These are phyloP conservation scores for Sporothrix protearum DNA, from an alignment of 2,329 filamentous ascomycete species.

Conservation along the genomic window DNA sequence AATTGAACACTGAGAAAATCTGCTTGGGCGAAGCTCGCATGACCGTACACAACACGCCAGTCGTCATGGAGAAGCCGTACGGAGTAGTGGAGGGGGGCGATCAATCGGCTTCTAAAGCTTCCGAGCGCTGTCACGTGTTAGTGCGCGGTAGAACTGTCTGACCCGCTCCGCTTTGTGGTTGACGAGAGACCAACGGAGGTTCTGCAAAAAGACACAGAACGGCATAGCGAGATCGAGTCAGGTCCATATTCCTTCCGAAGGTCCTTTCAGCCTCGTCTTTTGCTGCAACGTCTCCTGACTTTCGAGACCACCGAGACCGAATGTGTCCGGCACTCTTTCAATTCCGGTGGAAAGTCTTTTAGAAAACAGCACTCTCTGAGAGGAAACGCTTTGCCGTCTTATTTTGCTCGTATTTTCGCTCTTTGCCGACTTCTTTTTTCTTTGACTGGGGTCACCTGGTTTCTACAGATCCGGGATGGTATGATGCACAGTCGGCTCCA, in stretches of 20 bases:
- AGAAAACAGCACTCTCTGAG: not conserved
- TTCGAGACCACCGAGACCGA: slow-evolving; percentile 2
- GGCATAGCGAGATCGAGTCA: not conserved
- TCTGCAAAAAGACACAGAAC: not conserved
- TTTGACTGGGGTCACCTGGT: not conserved
- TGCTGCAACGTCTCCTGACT: not conserved
- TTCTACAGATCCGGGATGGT: not conserved
- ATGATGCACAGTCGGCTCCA: not conserved
- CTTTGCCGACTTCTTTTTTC: not conserved
- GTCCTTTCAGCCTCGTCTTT: not conserved
- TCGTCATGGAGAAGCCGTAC: slow-evolving; percentile 4
- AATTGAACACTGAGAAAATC: not conserved
- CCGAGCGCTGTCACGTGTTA: slow-evolving; percentile 15
- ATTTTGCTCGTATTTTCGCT: slow-evolving; percentile 2
- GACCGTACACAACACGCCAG: not conserved
- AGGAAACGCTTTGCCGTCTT: not conserved
- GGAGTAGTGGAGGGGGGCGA: not conserved
- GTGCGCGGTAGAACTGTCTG: not conserved
- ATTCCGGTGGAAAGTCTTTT: not conserved
- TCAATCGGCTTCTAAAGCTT: not conserved
- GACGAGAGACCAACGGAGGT: slow-evolving; percentile 5
- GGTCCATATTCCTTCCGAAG: too few relatives aligned
- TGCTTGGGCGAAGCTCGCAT: not conserved
- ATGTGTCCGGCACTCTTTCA: not conserved
- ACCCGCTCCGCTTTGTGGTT: slow-evolving; percentile 17